These are phyloP conservation scores for Beta vulgaris DNA, from an alignment of 148 eudicot species.

Conservation along the genomic window DNA sequence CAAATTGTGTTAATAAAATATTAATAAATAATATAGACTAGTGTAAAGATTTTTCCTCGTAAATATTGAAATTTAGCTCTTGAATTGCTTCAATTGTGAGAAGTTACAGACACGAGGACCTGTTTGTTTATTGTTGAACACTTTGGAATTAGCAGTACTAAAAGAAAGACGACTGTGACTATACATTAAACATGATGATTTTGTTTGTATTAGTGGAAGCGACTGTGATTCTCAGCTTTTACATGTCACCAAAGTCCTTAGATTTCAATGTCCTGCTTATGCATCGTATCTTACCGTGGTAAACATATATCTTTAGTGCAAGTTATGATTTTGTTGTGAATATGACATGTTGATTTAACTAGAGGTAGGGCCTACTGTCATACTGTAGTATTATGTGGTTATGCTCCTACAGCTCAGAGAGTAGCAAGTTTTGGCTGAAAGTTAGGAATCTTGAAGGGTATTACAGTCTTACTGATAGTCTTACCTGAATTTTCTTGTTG, in stretches of 20 bases:
- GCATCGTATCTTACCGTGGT: background rate
- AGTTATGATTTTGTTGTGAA: background rate
- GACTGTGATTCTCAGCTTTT: conserved; percentile 19
- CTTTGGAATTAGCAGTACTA: background rate
- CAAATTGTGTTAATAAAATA: background rate
- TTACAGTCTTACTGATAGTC: background rate
- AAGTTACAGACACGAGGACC: background rate
- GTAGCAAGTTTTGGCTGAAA: background rate
- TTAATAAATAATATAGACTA: background rate
- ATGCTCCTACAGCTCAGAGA: background rate
- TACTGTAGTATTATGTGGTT: background rate
- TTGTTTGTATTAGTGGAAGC: conserved; percentile 17
- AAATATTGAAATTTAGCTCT: background rate
- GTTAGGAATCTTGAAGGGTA: background rate
- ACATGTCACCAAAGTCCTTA: background rate
- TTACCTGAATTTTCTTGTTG: conserved; percentile 92
- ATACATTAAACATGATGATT: background rate
- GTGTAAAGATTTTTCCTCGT: background rate
- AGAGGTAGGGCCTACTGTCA: background rate
- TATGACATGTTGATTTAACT: conserved; percentile 8
- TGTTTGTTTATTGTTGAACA: background rate
- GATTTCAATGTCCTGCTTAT: conserved; percentile 5
- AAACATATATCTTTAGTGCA: conserved; percentile 8
- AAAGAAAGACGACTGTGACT: background rate
- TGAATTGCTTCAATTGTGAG: background rate